Conservation (phyloP, 2,329 filamentous ascomycete species). For the Aspergillus eucalypticola region DNA sequence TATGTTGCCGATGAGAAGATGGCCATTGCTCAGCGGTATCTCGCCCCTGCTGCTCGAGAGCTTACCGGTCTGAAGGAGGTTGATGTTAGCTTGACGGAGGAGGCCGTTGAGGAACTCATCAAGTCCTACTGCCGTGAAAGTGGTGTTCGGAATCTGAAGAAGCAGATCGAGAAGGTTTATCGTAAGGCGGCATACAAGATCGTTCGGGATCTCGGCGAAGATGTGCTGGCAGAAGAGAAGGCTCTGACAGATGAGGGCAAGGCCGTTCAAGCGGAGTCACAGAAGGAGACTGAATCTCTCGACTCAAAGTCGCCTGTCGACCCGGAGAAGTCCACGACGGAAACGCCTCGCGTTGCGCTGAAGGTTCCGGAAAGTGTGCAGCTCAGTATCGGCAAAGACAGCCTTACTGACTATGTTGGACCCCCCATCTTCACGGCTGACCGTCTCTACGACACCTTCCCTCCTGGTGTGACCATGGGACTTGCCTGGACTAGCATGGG, state of each 20-base stretch:
- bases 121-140: constrained; percentile 98
- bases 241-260: constrained; percentile 86
- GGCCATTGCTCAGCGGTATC: constrained; percentile 91
- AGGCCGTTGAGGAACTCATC: constrained; percentile 93
- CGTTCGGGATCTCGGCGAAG: constrained; percentile 88
- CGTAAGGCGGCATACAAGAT: constrained; percentile 97
- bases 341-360: constrained; percentile 71
- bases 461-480: constrained; percentile 94
- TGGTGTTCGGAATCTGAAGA: constrained; percentile 95
- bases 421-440: constrained; percentile 95
- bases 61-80: constrained; percentile 86
- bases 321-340: constrained; percentile 43
- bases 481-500: constrained; percentile 98
- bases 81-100: constrained; percentile 80
- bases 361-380: constrained; percentile 85
- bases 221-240: constrained; percentile 74
- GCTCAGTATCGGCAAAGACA: constrained; percentile 82
- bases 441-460: constrained; percentile 88
- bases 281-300: constrained; percentile 58
- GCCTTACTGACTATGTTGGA: constrained; percentile 94
- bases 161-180: constrained; percentile 99
- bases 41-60: constrained; percentile 92
- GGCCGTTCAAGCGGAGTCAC: constrained; percentile 64
- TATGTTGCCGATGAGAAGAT: constrained; percentile 99
- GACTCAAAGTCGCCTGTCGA: constrained; percentile 60